Evolutionary conservation across 2,329 filamentous ascomycete species (phyloP).

Genomic region (Helotiales sp.): DNA sequence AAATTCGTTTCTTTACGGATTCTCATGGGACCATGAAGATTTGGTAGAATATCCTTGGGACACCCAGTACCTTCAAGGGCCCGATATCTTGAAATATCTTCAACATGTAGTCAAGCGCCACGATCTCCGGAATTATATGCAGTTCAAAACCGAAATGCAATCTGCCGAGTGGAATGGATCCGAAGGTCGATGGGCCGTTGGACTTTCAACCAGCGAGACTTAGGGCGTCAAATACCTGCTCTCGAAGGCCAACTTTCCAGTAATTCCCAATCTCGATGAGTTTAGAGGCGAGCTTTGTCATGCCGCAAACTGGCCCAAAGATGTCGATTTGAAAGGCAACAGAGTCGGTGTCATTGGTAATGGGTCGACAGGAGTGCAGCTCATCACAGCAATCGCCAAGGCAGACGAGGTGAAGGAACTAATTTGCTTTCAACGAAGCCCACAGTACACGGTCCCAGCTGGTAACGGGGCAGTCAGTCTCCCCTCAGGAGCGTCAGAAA

Average conservation of each 20-base stretch:
- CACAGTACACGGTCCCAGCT: conserved; percentile 59
- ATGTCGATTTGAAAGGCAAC: conserved; percentile 56
- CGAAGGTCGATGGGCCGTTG: conserved; percentile 53
- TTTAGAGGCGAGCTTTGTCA: conserved; percentile 47
- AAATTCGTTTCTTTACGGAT: conserved; percentile 31
- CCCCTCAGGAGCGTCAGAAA: conserved; percentile 37
- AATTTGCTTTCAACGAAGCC: conserved; percentile 62
- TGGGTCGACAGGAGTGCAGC: conserved; percentile 37
- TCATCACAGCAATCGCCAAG: conserved; percentile 40
- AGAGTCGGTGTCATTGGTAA: conserved; percentile 59
- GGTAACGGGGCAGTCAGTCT: conserved; percentile 41
- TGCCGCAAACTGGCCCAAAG: conserved; percentile 27
- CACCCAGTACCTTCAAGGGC: conserved; percentile 54
- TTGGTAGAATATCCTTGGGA: conserved; percentile 29
- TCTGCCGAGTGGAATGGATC: conserved; percentile 58
- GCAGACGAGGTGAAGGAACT: conserved; percentile 46
- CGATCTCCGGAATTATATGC: conserved; percentile 58
- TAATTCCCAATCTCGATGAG: conserved; percentile 51
- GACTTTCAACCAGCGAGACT: conserved; percentile 43
- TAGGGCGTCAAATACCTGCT: conserved; percentile 24
- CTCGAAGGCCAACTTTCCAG: conserved; percentile 30
- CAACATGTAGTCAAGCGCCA: conserved; percentile 56
- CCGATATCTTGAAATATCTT: conserved; percentile 58
- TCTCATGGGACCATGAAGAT: conserved; percentile 34
- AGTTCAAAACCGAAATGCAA: conserved; percentile 59